Evolutionary conservation across 1,284 basidiomycete species (phyloP), one percentile per base, ranked within the genome.

Genomic region (Coriolopsis trogii): DNA sequence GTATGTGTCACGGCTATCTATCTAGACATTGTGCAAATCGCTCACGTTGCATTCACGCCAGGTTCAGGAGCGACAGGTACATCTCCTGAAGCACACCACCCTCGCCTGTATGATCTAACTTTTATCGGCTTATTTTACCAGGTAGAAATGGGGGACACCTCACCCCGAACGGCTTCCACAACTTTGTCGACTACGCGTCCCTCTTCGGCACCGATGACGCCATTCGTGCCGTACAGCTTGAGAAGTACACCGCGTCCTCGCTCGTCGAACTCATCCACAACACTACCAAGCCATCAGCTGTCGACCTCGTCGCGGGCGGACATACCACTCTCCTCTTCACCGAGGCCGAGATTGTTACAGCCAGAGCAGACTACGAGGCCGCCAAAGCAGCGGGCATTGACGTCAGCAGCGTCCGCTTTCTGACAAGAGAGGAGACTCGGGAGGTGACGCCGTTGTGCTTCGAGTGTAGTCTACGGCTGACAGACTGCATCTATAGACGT

Each of bases 131-230:
- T 41, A 30, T 8, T 39, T 15, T 48, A 9, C 3, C 37, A 88
- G 89, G 88, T 48, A 72, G 89, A 15, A 92, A 92, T 58, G 89
- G 89, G 0, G 89, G 91, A 0, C 89, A 93, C 62, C 74, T 92
- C 18, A 85, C 84, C 0, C 78, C 85, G 0, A 68, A 68, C 33
- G 65, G 70, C 1, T 85, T 83, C 64, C 50, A 62, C 1, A 69
- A 70, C 0, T 89, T 89, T 58, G 47, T 60, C 0, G 55, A 61
- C 0, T 72, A 74, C 9, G 59, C 70, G 23, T 45, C 63, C 7
- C 47, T 52, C 4, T 80, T 80, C 55, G 85, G 84, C 0, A 65
- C 68, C 0, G 73, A 75, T 2, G 82, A 89, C 48, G 83, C 87
- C 0, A 64, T 74, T 24, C 78, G 79, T 23, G 73, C 76, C 0